Evolutionary conservation across 768 basidiomycete genomes (phyloP), one percentile per base, ranked within the genome.

Genomic region (Lactarius pseudohatsudake): DNA sequence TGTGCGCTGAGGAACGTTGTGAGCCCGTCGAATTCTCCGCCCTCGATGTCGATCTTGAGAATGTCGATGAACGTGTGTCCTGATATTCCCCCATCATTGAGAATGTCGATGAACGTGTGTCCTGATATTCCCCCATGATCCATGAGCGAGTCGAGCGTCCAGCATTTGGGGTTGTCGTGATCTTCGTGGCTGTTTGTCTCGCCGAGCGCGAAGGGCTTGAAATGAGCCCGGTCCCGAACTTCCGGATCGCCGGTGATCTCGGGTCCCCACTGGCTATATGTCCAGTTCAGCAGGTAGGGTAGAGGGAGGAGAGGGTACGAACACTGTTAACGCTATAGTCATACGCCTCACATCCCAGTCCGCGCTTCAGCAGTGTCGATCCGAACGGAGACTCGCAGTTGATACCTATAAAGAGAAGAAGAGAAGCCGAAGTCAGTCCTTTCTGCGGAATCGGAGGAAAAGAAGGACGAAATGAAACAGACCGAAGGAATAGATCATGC

Each of bases 11-110:
- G 72, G n/a, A 86, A 74, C 6, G 80, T 74, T 0, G 78, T 76
- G 7, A 91, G 75, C 2, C 85, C 83, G 50, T 86, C 82, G 73
- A 86, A 91, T 71, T 91, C 89, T 74, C 81, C 81, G 45, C 85
- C 82, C 71, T 91, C 89, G 34, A 88, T 83, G 74, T 91, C 90
- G 64, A 91, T 76, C 74, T 89, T 87, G 65, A 89, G 81, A 67
- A 91, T 81, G 70, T 91, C 89, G 64, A 90, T 86, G 70, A 85
- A 85, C 30, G 76, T 77, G 71, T 91, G 89, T 20, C 84, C 34
- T 36, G 34, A 36, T 32, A 36, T 36, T 36, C 9, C 34, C 0
- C 10, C 6, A 10, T 36, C 34, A 36, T 36, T 36, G 73, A 79
- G 75, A n/a, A n/a, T n/a, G n/a, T n/a, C n/a, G n/a, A n/a, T n/a